Base-by-base conservation (phyloP, 2,329 filamentous ascomycete species). In the Diaporthe sp. region DNA sequence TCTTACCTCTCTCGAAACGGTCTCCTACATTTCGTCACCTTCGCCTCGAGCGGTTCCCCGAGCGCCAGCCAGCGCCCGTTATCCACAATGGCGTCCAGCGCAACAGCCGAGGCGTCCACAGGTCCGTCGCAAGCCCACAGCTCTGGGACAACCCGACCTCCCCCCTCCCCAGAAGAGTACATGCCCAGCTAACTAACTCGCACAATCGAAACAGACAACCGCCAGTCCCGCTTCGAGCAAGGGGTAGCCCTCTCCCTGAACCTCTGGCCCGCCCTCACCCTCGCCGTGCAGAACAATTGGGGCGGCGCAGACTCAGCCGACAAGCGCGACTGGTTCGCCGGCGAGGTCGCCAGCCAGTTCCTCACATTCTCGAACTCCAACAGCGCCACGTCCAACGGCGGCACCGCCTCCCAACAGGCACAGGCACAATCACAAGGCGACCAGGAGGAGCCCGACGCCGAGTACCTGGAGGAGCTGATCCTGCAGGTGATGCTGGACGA, bases 241-340 rank as follows among this genome's bases (percentile, higher is more conserved):
- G 94, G 92, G 82, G 93, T 98, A 80, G 95, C 95, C 83, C 93
- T 97, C 83, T 87, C 93, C 58, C 91, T 99, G 79, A 92, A 96
- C 87, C 91, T 94, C 82, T 99, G 97, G 97, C 92, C 94, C 10
- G 93, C 95, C 44, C 92, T 99, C 72, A 94, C 93, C 67, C 92
- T 98, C 82, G 95, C 97, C 63, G 94, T 98, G 60, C 91, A 94
- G 83, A 95, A 95, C 84, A 89, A 92, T 85, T 98, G 96, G 94
- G 97, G 96, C 80, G 97, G 96, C 2, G 92, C 94, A 55, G 92
- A 95, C 81, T 93, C 92, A 31, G 84, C 89, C 76, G 95, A 97
- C 85, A 98, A 98, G 87, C 94, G 96, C 81, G 96, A 98, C 88
- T 98, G 96, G 96, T 94, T 99, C 81, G 96, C 94, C 71, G 96